Evolutionary conservation across 2,329 filamentous ascomycete genomes (phyloP), one percentile per base, ranked within the genome.

Genomic region (Pseudocercospora macadamiae): DNA sequence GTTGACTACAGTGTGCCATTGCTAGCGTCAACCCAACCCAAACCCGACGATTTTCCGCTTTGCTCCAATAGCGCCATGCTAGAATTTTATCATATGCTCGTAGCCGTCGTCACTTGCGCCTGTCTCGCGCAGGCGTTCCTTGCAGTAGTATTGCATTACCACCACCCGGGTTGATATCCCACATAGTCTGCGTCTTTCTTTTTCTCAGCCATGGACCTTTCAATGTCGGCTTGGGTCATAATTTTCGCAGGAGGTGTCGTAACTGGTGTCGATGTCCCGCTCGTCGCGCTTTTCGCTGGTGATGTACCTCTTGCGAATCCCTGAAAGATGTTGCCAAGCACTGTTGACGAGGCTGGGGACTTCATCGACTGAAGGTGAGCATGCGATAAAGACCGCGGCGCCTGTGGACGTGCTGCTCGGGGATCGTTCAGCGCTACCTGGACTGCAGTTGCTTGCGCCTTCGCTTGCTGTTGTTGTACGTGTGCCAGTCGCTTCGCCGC

Each of bases 121-220:
- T 12, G 28, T 7, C 28, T 32, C 28, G 12, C 6, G 28, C 26
- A 49, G 26, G 26, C 14, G 12, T 14, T 14, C 32, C 32, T 19
- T 25, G n/a, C 21, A 14, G n/a, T n/a, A n/a, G n/a, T n/a, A n/a
- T n/a, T n/a, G n/a, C n/a, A 49, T 61, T 34, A 65, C 63, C 60
- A 65, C 58, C 58, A 60, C 32, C 58, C 58, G 6, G 63, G 54
- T 30, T 56, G 45, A 12, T 58, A 62, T 14, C 57, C 55, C 8
- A 70, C 65, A 51, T 68, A 69, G 55, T 72, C 70, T 3, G 66
- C 64, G 52, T 70, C 70, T 21, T 63, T 63, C 62, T 68, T 70
- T 59, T 62, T 62, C 64, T 71, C 69, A 3, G 66, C 62, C 56
- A 68, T 65, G 25, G 65, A 44, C 58, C 61, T 63, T 55, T 71